Evolutionary conservation across 2,329 filamentous ascomycete genomes (phyloP), one percentile per base, ranked within the genome.

Genomic region (Drechslera avenae): DNA sequence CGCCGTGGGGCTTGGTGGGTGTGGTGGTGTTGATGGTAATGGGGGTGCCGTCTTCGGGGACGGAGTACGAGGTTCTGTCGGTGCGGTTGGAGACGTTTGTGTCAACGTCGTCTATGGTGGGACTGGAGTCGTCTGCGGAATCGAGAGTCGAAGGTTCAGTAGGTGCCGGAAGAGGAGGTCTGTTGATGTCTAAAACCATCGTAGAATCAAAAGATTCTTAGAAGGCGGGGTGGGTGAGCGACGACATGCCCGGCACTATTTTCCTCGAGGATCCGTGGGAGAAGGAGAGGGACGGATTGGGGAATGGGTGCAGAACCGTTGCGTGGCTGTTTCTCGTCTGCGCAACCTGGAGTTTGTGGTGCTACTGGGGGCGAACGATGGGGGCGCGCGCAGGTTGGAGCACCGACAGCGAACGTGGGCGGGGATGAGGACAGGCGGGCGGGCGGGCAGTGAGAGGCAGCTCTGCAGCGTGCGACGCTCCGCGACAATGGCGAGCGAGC

Each of bases 11-110:
- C 52, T 69, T 69, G 81, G 68, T 84, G 35, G 93, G 89, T 48
- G 68, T 68, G 80, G 68, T 84, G 36, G 93, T 96, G 70, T 88
- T 86, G 73, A 99, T 95, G 54, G 91, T 97, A 67, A 99, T 87
- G 34, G 92, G 91, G 45, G 89, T 93, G 71, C 90, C 90, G 84
- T 94, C 90, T 68, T 91, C 89, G 50, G 89, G 90, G 43, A 94
- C 83, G 31, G 88, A 91, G 75, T 89, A 92, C 46, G 87, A 86
- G 3, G 89, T 90, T 66, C 83, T 76, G 73, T 88, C 73, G 84
- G 83, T 86, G 54, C 84, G 81, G 57, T 83, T 82, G 56, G 88
- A 91, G 60, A 89, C 71, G 74, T 90, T 87, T 63, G 85, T 85
- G 50, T 82, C 84, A 55, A 88, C 70, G 61, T 83, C 81, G 60